phyloP scores from a whole-genome alignment of 805 yeast genomes.

The Yarrowia hollandica region DNA sequence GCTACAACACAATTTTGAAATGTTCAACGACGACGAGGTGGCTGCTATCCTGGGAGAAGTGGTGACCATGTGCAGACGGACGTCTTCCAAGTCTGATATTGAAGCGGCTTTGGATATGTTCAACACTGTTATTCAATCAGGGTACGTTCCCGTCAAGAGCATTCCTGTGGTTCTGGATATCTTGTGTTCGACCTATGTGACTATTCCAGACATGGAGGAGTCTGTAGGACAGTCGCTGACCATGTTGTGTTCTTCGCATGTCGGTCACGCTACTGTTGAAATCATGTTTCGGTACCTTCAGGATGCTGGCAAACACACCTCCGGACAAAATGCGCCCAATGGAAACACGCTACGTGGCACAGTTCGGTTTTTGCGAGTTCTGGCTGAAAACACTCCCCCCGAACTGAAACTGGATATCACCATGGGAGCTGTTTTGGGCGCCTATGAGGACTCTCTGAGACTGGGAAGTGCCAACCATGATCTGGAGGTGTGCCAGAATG shows the following conservation, averaged over 20 bases:
- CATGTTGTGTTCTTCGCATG: conserved; percentile 45
- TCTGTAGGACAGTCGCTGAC: conserved; percentile 46
- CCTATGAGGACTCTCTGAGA: conserved; percentile 41
- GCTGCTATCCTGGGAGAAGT: conserved; percentile 42
- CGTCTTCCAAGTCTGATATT: conserved; percentile 45
- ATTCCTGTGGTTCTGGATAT: conserved; percentile 46
- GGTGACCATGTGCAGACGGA: conserved; percentile 45
- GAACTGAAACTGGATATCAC: conserved; percentile 38
- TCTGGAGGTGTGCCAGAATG: conserved; percentile 45
- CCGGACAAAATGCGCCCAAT: conserved; percentile 31
- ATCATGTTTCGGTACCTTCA: conserved; percentile 41
- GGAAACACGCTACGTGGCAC: conserved; percentile 44
- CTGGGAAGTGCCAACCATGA: conserved; percentile 46
- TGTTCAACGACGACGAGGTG: conserved; percentile 47
- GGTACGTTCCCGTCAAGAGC: conserved; percentile 48
- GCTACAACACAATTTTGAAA: conserved; percentile 50
- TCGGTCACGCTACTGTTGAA: conserved; percentile 43
- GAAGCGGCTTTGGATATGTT: conserved; percentile 47
- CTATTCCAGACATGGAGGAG: conserved; percentile 43
- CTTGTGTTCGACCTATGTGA: conserved; percentile 48
- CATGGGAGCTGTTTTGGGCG: conserved; percentile 41
- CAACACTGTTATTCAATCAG: conserved; percentile 48
- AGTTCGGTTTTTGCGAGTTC: conserved; percentile 38
- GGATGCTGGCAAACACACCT: conserved; percentile 32
- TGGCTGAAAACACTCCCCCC: conserved; percentile 39